Base-by-base conservation (phyloP, 78 protist genomes). In the Goniomonas avonlea region DNA sequence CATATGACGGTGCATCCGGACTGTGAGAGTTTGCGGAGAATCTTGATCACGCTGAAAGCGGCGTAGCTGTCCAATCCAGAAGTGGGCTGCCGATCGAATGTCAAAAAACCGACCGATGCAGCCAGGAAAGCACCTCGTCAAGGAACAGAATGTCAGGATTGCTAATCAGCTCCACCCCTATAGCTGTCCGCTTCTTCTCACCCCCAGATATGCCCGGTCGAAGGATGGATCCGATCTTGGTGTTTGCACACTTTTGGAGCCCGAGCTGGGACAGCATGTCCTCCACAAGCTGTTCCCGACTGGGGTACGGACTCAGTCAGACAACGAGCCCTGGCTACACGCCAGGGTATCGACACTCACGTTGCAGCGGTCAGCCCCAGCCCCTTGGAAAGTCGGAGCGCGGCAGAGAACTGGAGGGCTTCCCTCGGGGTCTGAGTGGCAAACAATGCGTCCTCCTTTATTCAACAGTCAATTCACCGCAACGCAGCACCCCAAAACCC, bases 31-130 rank as follows among this genome's bases (percentile, higher is more conserved):
- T n/a, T 78, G 31, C 25, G 2, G 34, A 85, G 61, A 32, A 39
- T 0, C 29, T 2, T 0, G 31, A 81, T 0, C 38, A 85, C 23
- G 5, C 4, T 0, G 58, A n/a, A 25, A 15, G 88, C 86, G 25
- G 85, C 77, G 50, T 27, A 47, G 50, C 81, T 1, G 77, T 85
- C 88, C 27, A 85, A 43, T 25, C 85, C 85, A 4, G 76, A 20
- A 15, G 88, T 85, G 20, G 88, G 88, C 55, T 85, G n/a, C n/a
- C n/a, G n/a, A n/a, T n/a, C n/a, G n/a, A n/a, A n/a, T n/a, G n/a
- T n/a, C n/a, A n/a, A n/a, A n/a, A n/a, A n/a, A n/a, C n/a, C n/a
- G n/a, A n/a, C n/a, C n/a, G n/a, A n/a, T n/a, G n/a, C n/a, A n/a
- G n/a, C n/a, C n/a, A n/a, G n/a, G n/a, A n/a, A n/a, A n/a, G n/a